These are phyloP conservation scores for Hippophae gyantsensis DNA, from an alignment of 306 rosid genomes.

Conservation along the genomic window DNA sequence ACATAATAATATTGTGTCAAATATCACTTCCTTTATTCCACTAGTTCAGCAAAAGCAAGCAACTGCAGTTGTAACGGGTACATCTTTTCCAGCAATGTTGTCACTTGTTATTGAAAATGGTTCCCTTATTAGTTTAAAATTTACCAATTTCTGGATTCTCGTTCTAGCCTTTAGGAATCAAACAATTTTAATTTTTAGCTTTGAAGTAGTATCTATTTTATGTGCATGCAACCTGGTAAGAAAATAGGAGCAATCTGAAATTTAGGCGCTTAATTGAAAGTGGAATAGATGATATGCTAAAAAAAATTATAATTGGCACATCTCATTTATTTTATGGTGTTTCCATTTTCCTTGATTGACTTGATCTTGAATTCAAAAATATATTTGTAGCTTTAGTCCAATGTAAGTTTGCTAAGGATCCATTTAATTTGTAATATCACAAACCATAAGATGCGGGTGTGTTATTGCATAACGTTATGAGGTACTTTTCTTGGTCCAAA, in stretches of 20 bases:
- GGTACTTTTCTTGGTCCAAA: not conserved
- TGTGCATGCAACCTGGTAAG: not conserved
- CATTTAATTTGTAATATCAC: too few relatives aligned
- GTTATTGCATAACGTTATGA: not conserved
- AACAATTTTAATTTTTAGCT: not conserved
- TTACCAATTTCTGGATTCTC: not conserved
- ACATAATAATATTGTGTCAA: constrained; percentile 59
- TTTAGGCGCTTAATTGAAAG: not conserved
- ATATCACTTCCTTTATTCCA: constrained; percentile 77
- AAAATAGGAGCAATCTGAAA: not conserved
- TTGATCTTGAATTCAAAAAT: not conserved
- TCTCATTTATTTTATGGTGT: not conserved
- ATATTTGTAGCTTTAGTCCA: not conserved
- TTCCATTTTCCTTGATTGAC: not conserved
- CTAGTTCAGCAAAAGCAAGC: constrained; percentile 90
- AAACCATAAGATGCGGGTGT: not conserved
- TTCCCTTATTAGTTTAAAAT: not conserved
- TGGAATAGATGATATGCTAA: not conserved
- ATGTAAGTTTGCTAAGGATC: too few relatives aligned
- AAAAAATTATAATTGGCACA: not conserved
- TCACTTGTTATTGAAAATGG: not conserved
- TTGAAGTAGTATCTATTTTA: not conserved
- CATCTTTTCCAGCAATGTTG: not conserved
- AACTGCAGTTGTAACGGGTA: constrained; percentile 61
- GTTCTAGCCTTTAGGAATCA: not conserved